phyloP scores from a whole-genome alignment of 2,329 filamentous ascomycete species.

The Colletotrichum endophyticum region DNA sequence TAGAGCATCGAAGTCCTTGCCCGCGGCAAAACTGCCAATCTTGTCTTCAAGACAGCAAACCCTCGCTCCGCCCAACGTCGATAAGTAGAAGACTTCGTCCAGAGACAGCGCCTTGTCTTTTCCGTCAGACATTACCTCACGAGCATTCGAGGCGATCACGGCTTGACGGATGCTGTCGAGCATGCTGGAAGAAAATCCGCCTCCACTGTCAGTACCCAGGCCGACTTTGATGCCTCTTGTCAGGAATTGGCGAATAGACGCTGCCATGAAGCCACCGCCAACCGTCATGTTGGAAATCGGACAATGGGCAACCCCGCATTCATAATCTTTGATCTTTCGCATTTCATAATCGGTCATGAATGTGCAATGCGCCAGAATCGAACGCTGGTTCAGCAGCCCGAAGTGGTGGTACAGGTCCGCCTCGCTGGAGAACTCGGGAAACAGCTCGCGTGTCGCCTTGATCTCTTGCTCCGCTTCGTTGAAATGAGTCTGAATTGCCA shows the following conservation, averaged over 20 bases:
- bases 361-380: conserved; percentile 72
- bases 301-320: conserved; percentile 68
- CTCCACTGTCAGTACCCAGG: conserved; percentile 68
- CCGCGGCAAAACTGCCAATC: conserved; percentile 61
- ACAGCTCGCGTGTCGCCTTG: conserved; percentile 56
- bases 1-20: conserved; percentile 68
- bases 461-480: conserved; percentile 69
- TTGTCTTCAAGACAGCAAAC: conserved; percentile 59
- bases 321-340: conserved; percentile 44
- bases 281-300: conserved; percentile 69
- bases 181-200: conserved; percentile 66
- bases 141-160: conserved; percentile 57
- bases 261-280: conserved; percentile 66
- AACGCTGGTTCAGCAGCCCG: conserved; percentile 56
- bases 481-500: conserved; percentile 72
- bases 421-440: conserved; percentile 60
- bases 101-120: conserved; percentile 50
- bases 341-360: conserved; percentile 64
- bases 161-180: conserved; percentile 63
- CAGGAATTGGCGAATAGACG: conserved; percentile 63
- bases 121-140: conserved; percentile 44
- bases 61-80: conserved; percentile 64
- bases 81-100: conserved; percentile 62
- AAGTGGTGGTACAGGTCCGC: conserved; percentile 64
- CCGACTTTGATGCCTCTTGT: conserved; percentile 67